phyloP scores from a whole-genome alignment of 495 filamentous ascomycete genomes.

The Aspergillus affinis region DNA sequence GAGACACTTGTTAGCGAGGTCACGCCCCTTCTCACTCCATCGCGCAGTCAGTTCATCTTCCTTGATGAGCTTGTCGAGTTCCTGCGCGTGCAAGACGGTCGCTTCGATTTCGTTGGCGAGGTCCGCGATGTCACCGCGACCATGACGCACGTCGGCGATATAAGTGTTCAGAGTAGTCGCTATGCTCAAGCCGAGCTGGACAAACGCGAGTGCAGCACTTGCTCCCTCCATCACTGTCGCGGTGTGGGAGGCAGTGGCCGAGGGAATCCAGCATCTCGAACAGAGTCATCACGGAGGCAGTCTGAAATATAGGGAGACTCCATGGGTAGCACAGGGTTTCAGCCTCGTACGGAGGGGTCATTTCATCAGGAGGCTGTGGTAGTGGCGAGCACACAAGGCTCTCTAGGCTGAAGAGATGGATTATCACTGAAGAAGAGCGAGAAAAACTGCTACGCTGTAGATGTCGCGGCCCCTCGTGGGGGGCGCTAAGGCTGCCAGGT shows the following conservation, averaged over 20 bases:
- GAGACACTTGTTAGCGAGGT: neutral
- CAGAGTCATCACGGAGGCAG: neutral
- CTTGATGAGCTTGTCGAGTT: neutral
- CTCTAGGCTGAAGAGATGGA: neutral
- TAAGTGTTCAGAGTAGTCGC: constrained; percentile 5
- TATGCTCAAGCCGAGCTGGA: neutral
- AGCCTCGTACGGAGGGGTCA: neutral
- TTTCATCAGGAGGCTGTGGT: neutral
- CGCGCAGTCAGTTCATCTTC: neutral
- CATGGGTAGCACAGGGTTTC: neutral
- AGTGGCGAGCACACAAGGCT: neutral
- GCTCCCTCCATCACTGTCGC: neutral
- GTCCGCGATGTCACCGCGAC: constrained; percentile 3
- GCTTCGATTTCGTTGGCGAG: neutral
- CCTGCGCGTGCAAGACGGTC: neutral
- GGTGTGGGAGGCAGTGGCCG: neutral
- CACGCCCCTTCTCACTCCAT: neutral
- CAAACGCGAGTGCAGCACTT: neutral
- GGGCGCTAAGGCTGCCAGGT: neutral
- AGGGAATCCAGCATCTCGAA: neutral
- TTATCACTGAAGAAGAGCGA: neutral
- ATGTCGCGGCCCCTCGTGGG: neutral
- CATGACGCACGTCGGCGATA: constrained; percentile 4
- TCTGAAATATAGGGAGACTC: neutral
- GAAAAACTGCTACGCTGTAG: neutral